Conservation (phyloP, 2,329 filamentous ascomycete species). For the Blastomyces emzantsi region DNA sequence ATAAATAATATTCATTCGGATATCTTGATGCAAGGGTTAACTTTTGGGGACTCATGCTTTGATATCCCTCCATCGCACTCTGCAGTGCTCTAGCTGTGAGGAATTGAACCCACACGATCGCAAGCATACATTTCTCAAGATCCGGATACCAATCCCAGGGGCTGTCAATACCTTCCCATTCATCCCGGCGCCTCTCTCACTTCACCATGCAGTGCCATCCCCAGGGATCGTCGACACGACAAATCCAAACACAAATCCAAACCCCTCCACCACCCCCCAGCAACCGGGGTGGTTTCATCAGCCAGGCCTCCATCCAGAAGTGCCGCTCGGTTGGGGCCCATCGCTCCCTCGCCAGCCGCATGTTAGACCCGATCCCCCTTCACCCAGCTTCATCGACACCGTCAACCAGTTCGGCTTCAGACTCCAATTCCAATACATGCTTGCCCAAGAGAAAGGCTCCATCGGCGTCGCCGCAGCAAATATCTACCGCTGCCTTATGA, state of each 20-base stretch:
- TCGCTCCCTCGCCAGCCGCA: neutral
- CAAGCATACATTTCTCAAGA: conserved; percentile 11
- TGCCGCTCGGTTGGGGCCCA: neutral
- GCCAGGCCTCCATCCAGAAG: neutral
- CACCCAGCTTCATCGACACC: conserved; percentile 4
- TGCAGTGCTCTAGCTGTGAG: conserved; percentile 9
- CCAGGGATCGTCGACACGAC: neutral
- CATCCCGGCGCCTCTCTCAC: conserved; percentile 1
- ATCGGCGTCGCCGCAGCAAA: conserved; percentile 7
- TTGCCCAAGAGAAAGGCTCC: neutral
- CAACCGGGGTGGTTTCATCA: neutral
- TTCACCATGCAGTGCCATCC: neutral
- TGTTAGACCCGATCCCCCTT: neutral
- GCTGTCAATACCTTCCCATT: conserved; percentile 2
- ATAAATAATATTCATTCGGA: neutral
- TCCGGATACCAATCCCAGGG: neutral
- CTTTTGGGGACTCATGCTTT: neutral
- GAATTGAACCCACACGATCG: conserved; percentile 6
- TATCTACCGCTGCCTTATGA: conserved; percentile 12
- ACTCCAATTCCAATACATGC: neutral
- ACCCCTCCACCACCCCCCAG: neutral
- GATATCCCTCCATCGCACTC: neutral
- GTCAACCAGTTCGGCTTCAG: conserved; percentile 11
- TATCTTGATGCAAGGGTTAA: neutral
- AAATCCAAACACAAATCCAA: neutral